Evolutionary conservation across 1,284 basidiomycete species (phyloP).

Genomic region (Agroathelia rolfsii): DNA sequence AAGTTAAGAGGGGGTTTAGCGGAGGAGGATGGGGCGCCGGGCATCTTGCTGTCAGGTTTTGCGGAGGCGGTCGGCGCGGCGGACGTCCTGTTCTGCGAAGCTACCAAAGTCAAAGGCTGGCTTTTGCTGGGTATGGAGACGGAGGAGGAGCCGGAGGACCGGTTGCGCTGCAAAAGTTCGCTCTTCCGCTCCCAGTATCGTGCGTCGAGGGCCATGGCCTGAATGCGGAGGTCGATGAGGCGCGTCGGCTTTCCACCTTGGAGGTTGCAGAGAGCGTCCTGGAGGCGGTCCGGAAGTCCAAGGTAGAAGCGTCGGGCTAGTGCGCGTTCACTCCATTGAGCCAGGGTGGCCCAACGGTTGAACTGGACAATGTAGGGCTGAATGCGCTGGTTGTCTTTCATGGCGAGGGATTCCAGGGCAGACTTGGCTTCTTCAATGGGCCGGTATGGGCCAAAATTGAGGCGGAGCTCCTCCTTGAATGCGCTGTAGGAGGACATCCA

Average conservation of each 20-base stretch:
- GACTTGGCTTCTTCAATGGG: constrained; percentile 8
- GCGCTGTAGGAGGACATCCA: constrained; percentile 5
- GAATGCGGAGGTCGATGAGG: too few species aligned
- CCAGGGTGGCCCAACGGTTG: background rate
- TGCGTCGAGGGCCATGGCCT: too few species aligned
- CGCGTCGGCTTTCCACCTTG: too few species aligned
- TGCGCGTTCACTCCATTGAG: constrained; percentile 5
- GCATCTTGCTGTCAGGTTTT: too few species aligned
- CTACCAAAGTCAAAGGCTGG: background rate
- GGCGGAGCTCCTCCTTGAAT: constrained; percentile 7
- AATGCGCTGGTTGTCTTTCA: constrained; percentile 1
- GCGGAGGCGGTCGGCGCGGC: too few species aligned
- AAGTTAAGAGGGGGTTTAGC: background rate
- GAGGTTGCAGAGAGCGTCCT: too few species aligned
- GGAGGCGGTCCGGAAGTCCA: constrained; percentile 8
- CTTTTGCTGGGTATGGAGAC: background rate
- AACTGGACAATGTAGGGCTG: constrained; percentile 4
- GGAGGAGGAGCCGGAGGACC: too few species aligned
- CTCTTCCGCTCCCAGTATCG: too few species aligned
- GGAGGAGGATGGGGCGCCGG: background rate
- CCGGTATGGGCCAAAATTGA: constrained; percentile 10
- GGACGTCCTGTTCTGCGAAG: too few species aligned
- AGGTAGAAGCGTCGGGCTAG: constrained; percentile 8
- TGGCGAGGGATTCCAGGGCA: constrained; percentile 2
- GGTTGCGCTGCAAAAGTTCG: too few species aligned